Base-by-base conservation (phyloP, 2,329 filamentous ascomycete genomes). In the Plenodomus biglobosus region DNA sequence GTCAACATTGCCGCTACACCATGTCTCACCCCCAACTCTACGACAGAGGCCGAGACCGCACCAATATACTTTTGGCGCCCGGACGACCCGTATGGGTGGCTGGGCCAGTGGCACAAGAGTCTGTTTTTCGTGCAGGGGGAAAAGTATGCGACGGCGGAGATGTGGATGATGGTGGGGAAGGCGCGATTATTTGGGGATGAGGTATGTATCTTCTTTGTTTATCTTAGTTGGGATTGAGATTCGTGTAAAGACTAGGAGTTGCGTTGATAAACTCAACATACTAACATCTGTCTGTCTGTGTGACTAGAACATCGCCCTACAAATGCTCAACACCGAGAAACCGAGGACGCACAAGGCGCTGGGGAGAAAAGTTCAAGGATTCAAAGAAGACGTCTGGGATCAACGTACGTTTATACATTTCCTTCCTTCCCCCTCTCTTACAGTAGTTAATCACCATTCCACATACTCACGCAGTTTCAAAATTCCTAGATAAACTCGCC, bases 31-130 rank as follows among this genome's bases (percentile, higher is more conserved):
- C 11, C 22, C 24, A 39, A n/a, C 11, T 5, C 18, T 3, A 32
- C 21, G n/a, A 30, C 16, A 32, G 21, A 41, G 10, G 3, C 35
- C 16, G n/a, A 16, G 11, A 32, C 38, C 15, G 18, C 24, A 15
- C 62, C 64, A 1, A 50, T 65, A 36, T 69, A 64, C 53, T 69
- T 69, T 55, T 66, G 59, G 59, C 45, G 46, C 6, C 61, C 63
- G 1, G n/a, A 60, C 32, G 44, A 62, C 27, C 50, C 30, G n/a
- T 42, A 78, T 24, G 82, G 81, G 35, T 85, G 77, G 68, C 74
- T 87, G n/a, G 83, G 79, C 0, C 84, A 87, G 69, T 87, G 83
- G 83, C 84, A 81, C 61, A 59, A 70, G 42, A 76, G 72, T 16
- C 68, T 75, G 2, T 86, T 85, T 48, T 53, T 30, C 0, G 2